These are phyloP conservation scores for Lactarius deliciosus DNA, from an alignment of 768 basidiomycete species.

Conservation along the genomic window DNA sequence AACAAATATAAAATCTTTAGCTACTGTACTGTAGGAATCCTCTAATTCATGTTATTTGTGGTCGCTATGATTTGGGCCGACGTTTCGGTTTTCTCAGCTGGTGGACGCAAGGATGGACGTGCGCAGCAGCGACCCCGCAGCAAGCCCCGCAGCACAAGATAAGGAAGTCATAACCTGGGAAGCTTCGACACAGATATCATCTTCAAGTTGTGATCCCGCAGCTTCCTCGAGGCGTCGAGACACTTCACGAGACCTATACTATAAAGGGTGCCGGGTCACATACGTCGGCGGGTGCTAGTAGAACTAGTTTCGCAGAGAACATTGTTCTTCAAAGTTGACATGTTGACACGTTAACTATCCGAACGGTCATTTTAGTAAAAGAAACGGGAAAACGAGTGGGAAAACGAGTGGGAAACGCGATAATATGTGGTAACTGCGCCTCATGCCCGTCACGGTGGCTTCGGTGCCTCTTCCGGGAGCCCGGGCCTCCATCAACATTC, in stretches of 20 bases:
- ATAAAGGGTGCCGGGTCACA: neutral
- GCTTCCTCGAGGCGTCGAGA: constrained; percentile 44
- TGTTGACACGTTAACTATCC: constrained; percentile 33
- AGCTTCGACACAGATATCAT: constrained; percentile 65
- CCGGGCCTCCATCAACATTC: neutral
- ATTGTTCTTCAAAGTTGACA: constrained; percentile 52
- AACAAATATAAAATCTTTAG: too few species aligned
- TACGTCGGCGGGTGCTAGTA: constrained; percentile 29
- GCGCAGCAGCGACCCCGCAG: constrained; percentile 29
- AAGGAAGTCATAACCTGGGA: constrained; percentile 74
- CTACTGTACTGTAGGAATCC: too few species aligned
- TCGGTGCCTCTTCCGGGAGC: too few species aligned
- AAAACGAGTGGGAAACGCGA: neutral
- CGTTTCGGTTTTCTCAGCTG: too few species aligned
- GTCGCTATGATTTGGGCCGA: too few species aligned
- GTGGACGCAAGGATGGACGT: neutral
- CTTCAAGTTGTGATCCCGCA: constrained; percentile 38
- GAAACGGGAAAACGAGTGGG: neutral
- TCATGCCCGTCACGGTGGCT: too few species aligned
- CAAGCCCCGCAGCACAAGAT: constrained; percentile 45
- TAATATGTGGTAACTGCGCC: too few species aligned
- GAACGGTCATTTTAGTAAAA: constrained; percentile 32
- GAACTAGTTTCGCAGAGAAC: constrained; percentile 64
- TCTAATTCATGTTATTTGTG: too few species aligned
- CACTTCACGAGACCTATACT: constrained; percentile 58